Conservation (phyloP, 208 protist species). For the Leishmania lainsoni region DNA sequence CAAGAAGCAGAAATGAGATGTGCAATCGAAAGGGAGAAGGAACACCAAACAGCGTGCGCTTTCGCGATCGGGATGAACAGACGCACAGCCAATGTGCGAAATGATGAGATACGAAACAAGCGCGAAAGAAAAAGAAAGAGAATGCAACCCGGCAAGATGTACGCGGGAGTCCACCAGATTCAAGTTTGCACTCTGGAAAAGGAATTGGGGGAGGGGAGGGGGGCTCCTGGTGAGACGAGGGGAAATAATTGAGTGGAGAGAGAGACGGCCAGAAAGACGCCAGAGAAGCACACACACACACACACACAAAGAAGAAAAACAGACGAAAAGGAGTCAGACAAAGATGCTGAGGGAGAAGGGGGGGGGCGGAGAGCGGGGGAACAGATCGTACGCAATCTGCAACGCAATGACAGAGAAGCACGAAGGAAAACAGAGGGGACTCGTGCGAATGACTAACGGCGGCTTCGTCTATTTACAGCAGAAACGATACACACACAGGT, state of each 20-base stretch:
- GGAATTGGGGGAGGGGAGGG: neutral
- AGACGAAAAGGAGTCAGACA: neutral
- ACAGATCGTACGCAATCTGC: neutral
- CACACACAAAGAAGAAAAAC: neutral
- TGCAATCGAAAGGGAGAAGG: neutral
- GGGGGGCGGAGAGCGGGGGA: neutral
- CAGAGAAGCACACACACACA: neutral
- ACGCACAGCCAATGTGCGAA: neutral
- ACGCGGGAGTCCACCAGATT: neutral
- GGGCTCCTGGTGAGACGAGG: neutral
- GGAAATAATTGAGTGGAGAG: neutral
- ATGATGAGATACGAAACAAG: neutral
- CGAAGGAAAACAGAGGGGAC: neutral
- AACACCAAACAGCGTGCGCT: neutral
- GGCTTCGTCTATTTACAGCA: neutral
- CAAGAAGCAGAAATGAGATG: neutral
- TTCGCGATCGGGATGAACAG: neutral
- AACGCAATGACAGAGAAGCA: neutral
- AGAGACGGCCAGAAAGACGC: neutral
- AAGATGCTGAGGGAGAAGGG: neutral
- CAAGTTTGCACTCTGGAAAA: neutral
- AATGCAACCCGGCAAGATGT: neutral
- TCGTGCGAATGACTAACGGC: neutral
- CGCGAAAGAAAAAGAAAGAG: neutral
- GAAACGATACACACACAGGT: neutral